Evolutionary conservation across 163 green algal genomes (phyloP).

Genomic region (Scenedesmus sp.): DNA sequence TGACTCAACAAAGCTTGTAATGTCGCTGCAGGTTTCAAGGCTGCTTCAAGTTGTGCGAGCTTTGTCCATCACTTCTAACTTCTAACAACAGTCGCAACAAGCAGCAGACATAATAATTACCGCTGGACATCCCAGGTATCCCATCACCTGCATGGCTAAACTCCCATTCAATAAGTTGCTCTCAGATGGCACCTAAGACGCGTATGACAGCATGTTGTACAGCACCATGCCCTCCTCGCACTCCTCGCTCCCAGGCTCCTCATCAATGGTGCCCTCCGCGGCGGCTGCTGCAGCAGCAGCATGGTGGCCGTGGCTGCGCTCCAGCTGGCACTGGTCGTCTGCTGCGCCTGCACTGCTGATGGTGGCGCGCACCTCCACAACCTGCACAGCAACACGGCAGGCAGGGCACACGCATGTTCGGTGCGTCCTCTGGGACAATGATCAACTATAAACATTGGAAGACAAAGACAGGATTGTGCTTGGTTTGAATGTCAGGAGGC

Average conservation of each 20-base stretch:
- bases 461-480: too few species aligned
- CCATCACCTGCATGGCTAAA: background rate
- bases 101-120: background rate
- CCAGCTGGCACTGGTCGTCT: background rate
- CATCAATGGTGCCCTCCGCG: background rate
- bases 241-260: background rate
- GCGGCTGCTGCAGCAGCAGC: background rate
- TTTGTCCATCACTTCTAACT: too few species aligned
- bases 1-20: too few species aligned
- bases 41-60: too few species aligned
- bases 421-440: too few species aligned
- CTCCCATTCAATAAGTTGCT: background rate
- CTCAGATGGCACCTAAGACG: background rate
- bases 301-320: background rate
- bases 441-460: too few species aligned
- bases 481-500: too few species aligned
- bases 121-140: too few species aligned
- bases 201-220: conserved; percentile 25
- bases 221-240: conserved; percentile 3
- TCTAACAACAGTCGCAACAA: background rate
- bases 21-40: too few species aligned
- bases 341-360: conserved; percentile 26
- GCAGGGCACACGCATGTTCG: background rate
- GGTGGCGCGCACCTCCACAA: background rate
- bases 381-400: background rate